Conservation (phyloP, 805 yeast genomes). For the Lipomyces anomalus region DNA sequence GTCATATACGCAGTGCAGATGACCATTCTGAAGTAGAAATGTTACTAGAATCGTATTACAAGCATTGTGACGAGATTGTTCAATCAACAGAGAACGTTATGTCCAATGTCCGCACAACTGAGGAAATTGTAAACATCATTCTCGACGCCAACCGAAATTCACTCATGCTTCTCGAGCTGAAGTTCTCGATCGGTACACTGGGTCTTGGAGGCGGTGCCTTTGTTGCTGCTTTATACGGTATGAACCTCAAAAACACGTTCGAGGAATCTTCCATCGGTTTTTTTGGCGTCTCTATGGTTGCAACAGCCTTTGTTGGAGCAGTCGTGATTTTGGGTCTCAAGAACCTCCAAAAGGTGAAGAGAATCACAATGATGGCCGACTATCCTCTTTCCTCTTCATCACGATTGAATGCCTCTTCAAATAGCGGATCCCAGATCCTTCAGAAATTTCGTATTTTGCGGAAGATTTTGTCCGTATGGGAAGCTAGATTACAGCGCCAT, state of each 20-base stretch:
- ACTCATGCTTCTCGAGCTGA: conserved; percentile 73
- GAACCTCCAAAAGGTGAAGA: conserved; percentile 60
- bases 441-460: too few relatives aligned
- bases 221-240: conserved; percentile 84
- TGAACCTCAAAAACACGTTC: conserved; percentile 88
- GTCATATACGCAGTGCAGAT: conserved; percentile 40
- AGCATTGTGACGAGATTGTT: conserved; percentile 88
- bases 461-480: too few relatives aligned
- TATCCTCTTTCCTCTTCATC: too few relatives aligned
- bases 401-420: neutral
- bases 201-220: conserved; percentile 77
- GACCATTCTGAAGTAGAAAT: conserved; percentile 83
- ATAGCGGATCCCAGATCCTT: neutral
- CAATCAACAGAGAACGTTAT: conserved; percentile 75
- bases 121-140: conserved; percentile 88
- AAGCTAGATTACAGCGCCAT: too few relatives aligned
- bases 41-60: conserved; percentile 82
- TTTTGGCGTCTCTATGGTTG: conserved; percentile 40
- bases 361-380: conserved; percentile 56
- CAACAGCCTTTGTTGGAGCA: conserved; percentile 41
- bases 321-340: conserved; percentile 52
- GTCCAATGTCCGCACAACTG: conserved; percentile 85
- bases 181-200: conserved; percentile 75
- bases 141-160: conserved; percentile 92
- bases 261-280: conserved; percentile 79